These are phyloP conservation scores for Dendrothele bispora DNA, from an alignment of 768 basidiomycete species.

Conservation along the genomic window DNA sequence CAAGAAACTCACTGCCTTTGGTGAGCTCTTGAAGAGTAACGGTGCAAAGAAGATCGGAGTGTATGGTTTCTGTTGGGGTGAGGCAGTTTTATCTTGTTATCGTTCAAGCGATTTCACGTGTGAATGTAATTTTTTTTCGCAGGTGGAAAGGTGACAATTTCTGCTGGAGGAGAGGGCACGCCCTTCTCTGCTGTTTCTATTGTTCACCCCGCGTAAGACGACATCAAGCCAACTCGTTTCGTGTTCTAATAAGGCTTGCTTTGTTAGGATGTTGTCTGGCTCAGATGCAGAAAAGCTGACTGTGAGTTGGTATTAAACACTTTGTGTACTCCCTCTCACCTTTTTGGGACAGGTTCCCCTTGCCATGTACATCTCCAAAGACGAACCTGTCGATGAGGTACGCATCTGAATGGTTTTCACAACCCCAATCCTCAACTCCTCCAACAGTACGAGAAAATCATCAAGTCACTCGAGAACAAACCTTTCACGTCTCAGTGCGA, in stretches of 20 bases:
- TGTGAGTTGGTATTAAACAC: no score
- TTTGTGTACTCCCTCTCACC: no score
- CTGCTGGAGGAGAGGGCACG: conserved; percentile 36
- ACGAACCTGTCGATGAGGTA: conserved; percentile 58
- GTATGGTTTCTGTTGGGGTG: conserved; percentile 62
- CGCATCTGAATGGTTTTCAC: conserved; percentile 8
- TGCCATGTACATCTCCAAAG: conserved; percentile 55
- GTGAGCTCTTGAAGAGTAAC: conserved; percentile 36
- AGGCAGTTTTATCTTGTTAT: conserved; percentile 6
- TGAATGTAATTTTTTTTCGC: not conserved
- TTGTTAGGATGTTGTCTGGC: conserved; percentile 50
- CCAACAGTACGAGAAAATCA: conserved; percentile 48
- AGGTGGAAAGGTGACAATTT: conserved; percentile 54
- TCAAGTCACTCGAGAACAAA: conserved; percentile 47
- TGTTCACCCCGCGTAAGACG: conserved; percentile 59
- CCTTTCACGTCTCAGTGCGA: conserved; percentile 49
- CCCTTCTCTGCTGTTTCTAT: conserved; percentile 50
- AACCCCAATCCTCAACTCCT: not conserved
- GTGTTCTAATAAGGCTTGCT: not conserved
- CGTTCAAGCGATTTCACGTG: not conserved
- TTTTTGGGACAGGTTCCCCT: no score
- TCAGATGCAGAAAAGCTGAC: conserved; percentile 50
- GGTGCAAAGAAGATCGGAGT: conserved; percentile 46
- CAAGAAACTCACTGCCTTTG: conserved; percentile 42
- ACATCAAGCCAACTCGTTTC: no score